Evolutionary conservation across 1,284 basidiomycete genomes (phyloP).

Genomic region (Irpex rosettiformis): DNA sequence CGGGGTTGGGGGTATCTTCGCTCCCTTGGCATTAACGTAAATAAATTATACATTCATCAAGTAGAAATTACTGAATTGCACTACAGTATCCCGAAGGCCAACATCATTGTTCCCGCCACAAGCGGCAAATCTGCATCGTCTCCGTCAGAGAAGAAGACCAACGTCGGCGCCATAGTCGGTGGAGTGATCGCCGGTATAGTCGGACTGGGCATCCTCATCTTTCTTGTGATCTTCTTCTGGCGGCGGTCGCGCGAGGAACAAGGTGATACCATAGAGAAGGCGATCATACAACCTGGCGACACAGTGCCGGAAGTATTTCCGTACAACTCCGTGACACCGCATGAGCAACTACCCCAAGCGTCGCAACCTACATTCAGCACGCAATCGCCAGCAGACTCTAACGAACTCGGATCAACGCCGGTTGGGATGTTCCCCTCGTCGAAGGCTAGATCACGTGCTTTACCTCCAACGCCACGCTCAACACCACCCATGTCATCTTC

Average conservation of each 20-base stretch:
- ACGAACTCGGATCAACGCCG: neutral
- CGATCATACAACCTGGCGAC: neutral
- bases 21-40: constrained; percentile 15
- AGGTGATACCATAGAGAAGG: constrained; percentile 4
- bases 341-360: neutral
- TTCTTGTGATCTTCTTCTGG: constrained; percentile 10
- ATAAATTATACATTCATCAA: neutral
- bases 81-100: constrained; percentile 4
- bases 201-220: constrained; percentile 3
- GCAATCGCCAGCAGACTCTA: neutral
- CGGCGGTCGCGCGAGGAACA: neutral
- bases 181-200: constrained; percentile 13
- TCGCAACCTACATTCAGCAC: neutral
- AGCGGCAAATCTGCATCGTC: neutral
- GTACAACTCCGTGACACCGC: neutral
- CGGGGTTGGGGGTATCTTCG: constrained; percentile 14
- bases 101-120: neutral
- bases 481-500: constrained; percentile 9
- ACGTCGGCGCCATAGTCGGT: constrained; percentile 12
- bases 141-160: constrained; percentile 1
- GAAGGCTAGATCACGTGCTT: neutral
- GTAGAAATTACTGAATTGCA: neutral
- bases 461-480: neutral
- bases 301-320: neutral
- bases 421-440: neutral